These are phyloP conservation scores for Corymbia citriodora DNA, from an alignment of 441 rosid species.

Conservation along the genomic window DNA sequence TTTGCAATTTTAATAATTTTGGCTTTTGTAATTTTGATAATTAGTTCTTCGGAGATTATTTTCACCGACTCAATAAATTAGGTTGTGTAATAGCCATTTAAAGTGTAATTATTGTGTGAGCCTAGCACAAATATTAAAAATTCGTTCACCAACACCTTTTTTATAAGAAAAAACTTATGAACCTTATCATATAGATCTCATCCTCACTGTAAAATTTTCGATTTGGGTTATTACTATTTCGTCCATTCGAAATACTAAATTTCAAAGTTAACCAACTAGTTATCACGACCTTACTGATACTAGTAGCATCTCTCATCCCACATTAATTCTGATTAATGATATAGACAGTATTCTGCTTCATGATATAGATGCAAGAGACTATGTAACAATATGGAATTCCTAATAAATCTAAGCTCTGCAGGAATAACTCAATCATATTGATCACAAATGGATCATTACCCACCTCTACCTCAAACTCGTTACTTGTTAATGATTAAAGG, in stretches of 20 bases:
- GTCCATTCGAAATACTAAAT: neutral
- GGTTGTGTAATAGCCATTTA: neutral
- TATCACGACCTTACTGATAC: fast-evolving
- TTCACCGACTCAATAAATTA: neutral
- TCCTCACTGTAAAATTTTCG: neutral
- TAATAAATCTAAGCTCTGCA: too few species aligned
- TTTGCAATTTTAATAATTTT: too few species aligned
- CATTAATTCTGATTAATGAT: too few species aligned
- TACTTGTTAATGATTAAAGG: too few species aligned
- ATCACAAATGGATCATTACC: too few species aligned
- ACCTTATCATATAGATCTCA: neutral
- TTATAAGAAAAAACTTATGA: neutral
- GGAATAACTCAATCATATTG: too few species aligned
- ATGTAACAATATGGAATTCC: too few species aligned
- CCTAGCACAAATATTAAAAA: neutral
- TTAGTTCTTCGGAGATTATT: neutral
- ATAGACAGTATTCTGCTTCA: too few species aligned
- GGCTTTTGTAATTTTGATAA: neutral
- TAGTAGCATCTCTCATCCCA: too few species aligned
- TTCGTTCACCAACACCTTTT: neutral
- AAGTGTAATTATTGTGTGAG: neutral
- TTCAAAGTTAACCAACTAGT: fast-evolving
- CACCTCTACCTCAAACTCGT: too few species aligned
- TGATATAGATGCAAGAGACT: too few species aligned
- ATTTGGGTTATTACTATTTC: neutral